A percentile compares a stretch with the other conserved stretches of the same genome.
Evolutionary conservation across 306 rosid genomes (phyloP).

Genomic region (Acacia confusa): DNA sequence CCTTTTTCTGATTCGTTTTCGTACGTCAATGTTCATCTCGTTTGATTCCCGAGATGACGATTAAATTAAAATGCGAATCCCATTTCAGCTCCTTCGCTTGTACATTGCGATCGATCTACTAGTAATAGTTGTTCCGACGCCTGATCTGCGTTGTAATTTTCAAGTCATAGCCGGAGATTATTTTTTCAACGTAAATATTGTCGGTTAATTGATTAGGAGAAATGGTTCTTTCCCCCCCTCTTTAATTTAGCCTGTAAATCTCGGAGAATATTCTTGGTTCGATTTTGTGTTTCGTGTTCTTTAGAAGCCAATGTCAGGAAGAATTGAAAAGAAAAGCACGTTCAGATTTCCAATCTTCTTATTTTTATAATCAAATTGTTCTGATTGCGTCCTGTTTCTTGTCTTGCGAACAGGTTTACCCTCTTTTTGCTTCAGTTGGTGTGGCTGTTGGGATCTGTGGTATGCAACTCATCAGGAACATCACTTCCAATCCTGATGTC

Average conservation of each 20-base stretch:
- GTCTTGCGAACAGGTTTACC: slow-evolving; percentile 57
- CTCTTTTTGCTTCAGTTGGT: slow-evolving; percentile 71
- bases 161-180: not conserved
- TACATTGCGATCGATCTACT: not conserved
- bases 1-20: not conserved
- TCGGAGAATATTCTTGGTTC: not conserved
- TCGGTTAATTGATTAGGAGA: not conserved
- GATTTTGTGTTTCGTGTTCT: not conserved
- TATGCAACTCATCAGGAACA: slow-evolving; percentile 73
- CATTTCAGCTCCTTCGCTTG: not conserved
- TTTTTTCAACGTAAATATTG: not conserved
- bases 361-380: not conserved
- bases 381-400: not conserved
- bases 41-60: slow-evolving; percentile 10
- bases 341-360: not conserved
- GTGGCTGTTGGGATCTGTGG: slow-evolving; percentile 64
- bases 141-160: not conserved
- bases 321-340: not conserved
- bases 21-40: not conserved
- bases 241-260: not conserved
- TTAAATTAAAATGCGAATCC: not conserved
- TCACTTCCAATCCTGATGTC: slow-evolving; percentile 73
- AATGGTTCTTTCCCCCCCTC: too few relatives aligned
- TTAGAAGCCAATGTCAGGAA: not conserved
- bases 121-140: not conserved